A percentile compares a stretch with the other conserved stretches of the same genome.
These are phyloP conservation scores for Magnaporthiopsis poae DNA, from an alignment of 2,329 filamentous ascomycete species.

Conservation along the genomic window DNA sequence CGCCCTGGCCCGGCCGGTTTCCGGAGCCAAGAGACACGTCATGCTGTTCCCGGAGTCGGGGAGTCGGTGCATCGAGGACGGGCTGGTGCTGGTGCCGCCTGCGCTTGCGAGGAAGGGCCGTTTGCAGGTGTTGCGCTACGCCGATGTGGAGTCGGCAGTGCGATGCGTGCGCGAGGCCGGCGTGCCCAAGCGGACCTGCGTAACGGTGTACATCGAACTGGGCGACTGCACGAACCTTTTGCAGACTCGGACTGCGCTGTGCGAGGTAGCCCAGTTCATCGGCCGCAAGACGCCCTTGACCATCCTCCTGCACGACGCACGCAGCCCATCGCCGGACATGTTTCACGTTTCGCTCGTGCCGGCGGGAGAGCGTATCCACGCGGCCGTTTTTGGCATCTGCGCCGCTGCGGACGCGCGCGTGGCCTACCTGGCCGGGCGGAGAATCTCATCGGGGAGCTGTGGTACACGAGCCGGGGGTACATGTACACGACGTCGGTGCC, in stretches of 20 bases:
- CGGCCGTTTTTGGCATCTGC: slow-evolving; percentile 9
- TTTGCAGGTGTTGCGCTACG: not conserved
- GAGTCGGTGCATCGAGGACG: not conserved
- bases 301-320: slow-evolving; percentile 10
- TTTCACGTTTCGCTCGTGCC: not conserved
- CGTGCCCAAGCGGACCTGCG: not conserved
- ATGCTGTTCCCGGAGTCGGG: slow-evolving; percentile 2
- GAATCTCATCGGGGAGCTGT: slow-evolving; percentile 10
- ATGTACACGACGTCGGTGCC: slow-evolving; percentile 11
- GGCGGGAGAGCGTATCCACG: not conserved
- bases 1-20: slow-evolving; percentile 8
- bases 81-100: slow-evolving; percentile 1
- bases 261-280: not conserved
- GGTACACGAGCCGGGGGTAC: slow-evolving; percentile 11
- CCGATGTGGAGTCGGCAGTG: not conserved
- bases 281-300: slow-evolving; percentile 6
- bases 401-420: slow-evolving; percentile 8
- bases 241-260: not conserved
- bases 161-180: not conserved
- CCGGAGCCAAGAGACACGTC: slow-evolving; percentile 5
- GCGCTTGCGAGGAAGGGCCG: not conserved
- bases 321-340: slow-evolving; percentile 3
- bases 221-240: not conserved
- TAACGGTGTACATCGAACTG: not conserved
- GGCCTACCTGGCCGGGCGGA: slow-evolving; percentile 11